Evolutionary conservation across 257 asterid genomes (phyloP).

Genomic region (Solanum raphanifolium): DNA sequence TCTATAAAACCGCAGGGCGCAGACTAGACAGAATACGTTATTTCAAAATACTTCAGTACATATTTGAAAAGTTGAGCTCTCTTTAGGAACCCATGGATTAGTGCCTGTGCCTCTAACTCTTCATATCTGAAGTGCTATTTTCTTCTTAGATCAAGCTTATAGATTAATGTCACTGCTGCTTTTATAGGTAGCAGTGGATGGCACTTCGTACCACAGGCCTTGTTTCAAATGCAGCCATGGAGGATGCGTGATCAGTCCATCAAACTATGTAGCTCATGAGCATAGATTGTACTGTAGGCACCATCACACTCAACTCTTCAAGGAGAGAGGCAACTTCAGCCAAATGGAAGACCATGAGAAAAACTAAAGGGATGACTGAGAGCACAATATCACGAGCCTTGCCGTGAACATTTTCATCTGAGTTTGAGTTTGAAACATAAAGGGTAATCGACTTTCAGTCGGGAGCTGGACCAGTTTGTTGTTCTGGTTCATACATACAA

Average conservation of each 20-base stretch:
- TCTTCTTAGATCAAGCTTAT: neutral
- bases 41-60: neutral
- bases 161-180: neutral
- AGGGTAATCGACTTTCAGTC: neutral
- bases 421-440: neutral
- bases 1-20: neutral
- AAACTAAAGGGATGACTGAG: neutral
- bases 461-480: neutral
- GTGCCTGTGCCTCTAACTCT: neutral
- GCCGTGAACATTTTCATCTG: neutral
- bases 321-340: conserved; percentile 76
- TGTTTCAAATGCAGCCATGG: conserved; percentile 83
- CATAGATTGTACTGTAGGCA: conserved; percentile 72
- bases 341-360: conserved; percentile 38
- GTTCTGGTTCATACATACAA: neutral
- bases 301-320: conserved; percentile 74
- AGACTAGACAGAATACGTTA: neutral
- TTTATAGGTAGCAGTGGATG: conserved; percentile 69
- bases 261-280: conserved; percentile 70
- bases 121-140: neutral
- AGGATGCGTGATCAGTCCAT: conserved; percentile 72
- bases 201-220: conserved; percentile 48
- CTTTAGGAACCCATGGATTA: neutral
- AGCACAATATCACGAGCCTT: neutral
- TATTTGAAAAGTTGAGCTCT: neutral